phyloP scores from a whole-genome alignment of 2,329 filamentous ascomycete species.

The Xylariales sp. region DNA sequence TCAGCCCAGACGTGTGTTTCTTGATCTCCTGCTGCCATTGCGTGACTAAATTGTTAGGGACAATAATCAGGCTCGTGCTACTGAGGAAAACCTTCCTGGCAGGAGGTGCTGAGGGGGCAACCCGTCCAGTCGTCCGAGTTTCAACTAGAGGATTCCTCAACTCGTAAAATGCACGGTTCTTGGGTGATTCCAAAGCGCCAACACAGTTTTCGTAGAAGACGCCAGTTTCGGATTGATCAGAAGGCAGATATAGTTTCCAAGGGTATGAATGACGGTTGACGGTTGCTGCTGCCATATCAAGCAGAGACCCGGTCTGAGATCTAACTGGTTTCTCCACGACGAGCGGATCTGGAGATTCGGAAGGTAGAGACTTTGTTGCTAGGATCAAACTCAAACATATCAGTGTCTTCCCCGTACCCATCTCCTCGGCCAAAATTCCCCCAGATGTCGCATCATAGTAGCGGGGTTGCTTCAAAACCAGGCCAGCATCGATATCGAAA shows the following conservation, averaged over 20 bases:
- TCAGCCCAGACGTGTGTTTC: slow-evolving; percentile 68
- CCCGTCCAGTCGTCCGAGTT: slow-evolving; percentile 32
- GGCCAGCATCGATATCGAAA: slow-evolving; percentile 61
- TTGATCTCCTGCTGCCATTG: slow-evolving; percentile 82
- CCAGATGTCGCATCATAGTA: slow-evolving; percentile 72
- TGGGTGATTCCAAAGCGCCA: slow-evolving; percentile 41
- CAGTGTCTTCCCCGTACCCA: slow-evolving; percentile 82
- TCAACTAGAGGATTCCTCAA: slow-evolving; percentile 32
- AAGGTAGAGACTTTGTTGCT: slow-evolving; percentile 67
- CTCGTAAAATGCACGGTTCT: slow-evolving; percentile 57
- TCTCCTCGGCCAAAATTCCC: slow-evolving; percentile 76
- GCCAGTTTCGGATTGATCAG: slow-evolving; percentile 33
- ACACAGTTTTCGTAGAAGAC: slow-evolving; percentile 38
- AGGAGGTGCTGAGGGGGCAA: slow-evolving; percentile 20
- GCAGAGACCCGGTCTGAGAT: slow-evolving; percentile 49
- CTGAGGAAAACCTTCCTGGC: slow-evolving; percentile 58
- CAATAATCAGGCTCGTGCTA: slow-evolving; percentile 69
- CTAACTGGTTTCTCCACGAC: slow-evolving; percentile 31
- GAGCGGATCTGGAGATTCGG: slow-evolving; percentile 58
- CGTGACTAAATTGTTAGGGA: slow-evolving; percentile 75
- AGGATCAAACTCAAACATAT: slow-evolving; percentile 77
- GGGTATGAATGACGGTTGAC: slow-evolving; percentile 64
- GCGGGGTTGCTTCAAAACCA: slow-evolving; percentile 59
- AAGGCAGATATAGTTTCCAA: slow-evolving; percentile 63
- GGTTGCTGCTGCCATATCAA: slow-evolving; percentile 74